Evolutionary conservation across 2,329 filamentous ascomycete genomes (phyloP).

Genomic region (Raffaelea albimanens): DNA sequence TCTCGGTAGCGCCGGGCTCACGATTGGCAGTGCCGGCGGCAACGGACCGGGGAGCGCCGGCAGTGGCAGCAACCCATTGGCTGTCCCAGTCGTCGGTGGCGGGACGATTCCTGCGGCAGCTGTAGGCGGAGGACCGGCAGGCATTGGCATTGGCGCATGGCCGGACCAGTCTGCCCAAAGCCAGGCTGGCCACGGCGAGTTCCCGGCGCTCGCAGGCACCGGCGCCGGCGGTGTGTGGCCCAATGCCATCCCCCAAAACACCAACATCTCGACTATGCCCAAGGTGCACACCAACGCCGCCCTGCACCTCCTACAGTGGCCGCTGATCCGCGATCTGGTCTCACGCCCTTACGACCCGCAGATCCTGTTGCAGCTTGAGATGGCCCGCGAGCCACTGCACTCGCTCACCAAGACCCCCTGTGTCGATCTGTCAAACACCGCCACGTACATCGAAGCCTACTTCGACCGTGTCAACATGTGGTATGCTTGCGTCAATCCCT

Average conservation of each 20-base stretch:
- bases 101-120: not conserved
- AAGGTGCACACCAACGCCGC: conserved; percentile 76
- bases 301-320: conserved; percentile 70
- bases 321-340: conserved; percentile 68
- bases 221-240: not conserved
- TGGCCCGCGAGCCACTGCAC: conserved; percentile 67
- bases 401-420: conserved; percentile 54
- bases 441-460: conserved; percentile 67
- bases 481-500: conserved; percentile 79
- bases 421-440: conserved; percentile 65
- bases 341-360: conserved; percentile 71
- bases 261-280: conserved; percentile 77
- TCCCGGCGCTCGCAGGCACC: not conserved
- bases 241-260: conserved; percentile 25
- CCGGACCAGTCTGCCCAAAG: not conserved
- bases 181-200: not conserved
- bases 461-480: conserved; percentile 76
- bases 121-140: conserved; percentile 32
- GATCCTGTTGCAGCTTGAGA: conserved; percentile 71
- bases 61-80: not conserved
- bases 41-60: not conserved
- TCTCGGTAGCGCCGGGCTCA: conserved; percentile 18
- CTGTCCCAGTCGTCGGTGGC: conserved; percentile 39
- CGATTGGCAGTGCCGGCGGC: conserved; percentile 46
- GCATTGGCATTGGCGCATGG: conserved; percentile 58